Evolutionary conservation across 78 protist species (phyloP), one percentile per base, ranked within the genome.

Genomic region (Dictyostelium brefeldianum): DNA sequence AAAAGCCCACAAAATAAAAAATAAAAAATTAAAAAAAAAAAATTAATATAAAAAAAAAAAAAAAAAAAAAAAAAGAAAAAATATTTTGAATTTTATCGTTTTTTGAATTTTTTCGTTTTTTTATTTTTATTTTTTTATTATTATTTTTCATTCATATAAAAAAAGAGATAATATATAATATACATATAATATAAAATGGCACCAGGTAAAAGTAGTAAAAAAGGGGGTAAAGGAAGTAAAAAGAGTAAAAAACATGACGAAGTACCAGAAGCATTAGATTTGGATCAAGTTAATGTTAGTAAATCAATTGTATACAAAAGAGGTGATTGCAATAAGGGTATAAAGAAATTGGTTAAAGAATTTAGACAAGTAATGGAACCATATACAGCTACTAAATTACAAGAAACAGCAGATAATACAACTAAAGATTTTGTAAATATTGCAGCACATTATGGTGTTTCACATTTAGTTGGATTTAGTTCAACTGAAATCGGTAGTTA

Each of bases 291-390:
- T 43, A 51, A 29, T 14, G 74, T 74, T 74, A 84, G 83, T 27
- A 84, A 84, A 75, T 84, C 92, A 15, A 67, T 84, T 71, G 82
- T 84, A 14, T 84, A 54, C 46, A 84, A 74, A 47, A 71, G 92
- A 75, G 82, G 82, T 18, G 77, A 71, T 0, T 71, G 81, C 22
- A 74, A 36, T 59, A 84, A 74, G 41, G 36, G 54, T 11, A 47
- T 73, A 15, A 74, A 50, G 48, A 81, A 82, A 46, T 90, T 95
- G n/a, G 84, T 95, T 59, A 31, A 53, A n/a, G 97, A 95, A 11
- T 48, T 84, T 17, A 87, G 97, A 62, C 64, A 46, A n/a, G 92
- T 96, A 7, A 96, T 96, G 97, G 94, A 85, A 79, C 97, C 97
- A 43, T 65, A 91, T 43, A 96, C 97, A 3, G 93, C 95, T 11